Percentiles rank a stretch among this genome's conserved stretches.
phyloP scores from a whole-genome alignment of 1,139 yeast genomes.

The Pichia sp. region DNA sequence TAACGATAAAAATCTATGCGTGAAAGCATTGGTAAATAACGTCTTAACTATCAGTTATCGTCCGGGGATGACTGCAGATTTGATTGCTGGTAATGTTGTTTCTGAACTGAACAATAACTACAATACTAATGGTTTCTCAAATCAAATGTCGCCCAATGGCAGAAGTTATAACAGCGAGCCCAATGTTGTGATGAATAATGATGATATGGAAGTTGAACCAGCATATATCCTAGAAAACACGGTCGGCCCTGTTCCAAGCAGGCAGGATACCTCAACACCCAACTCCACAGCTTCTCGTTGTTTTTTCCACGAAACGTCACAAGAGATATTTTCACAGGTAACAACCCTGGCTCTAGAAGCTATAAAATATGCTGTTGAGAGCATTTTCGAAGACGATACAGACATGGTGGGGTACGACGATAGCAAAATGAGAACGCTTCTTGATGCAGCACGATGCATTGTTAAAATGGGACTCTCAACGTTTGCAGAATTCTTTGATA shows the following conservation, averaged over 20 bases:
- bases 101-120: conserved; percentile 35
- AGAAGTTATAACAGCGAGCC: too few relatives aligned
- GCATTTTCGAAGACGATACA: conserved; percentile 56
- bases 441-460: conserved; percentile 42
- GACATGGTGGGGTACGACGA: conserved; percentile 47
- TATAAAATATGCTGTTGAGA: conserved; percentile 49
- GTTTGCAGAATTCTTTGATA: conserved; percentile 45
- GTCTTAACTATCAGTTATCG: conserved; percentile 65
- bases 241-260: neutral
- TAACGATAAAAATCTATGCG: conserved; percentile 78
- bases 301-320: conserved; percentile 7
- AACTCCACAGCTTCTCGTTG: neutral
- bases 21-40: conserved; percentile 66
- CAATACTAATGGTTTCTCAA: neutral
- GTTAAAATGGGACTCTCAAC: conserved; percentile 54
- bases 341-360: conserved; percentile 42
- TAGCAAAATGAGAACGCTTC: conserved; percentile 34
- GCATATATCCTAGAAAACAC: neutral
- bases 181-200: neutral
- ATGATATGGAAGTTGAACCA: neutral
- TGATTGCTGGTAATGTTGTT: conserved; percentile 50
- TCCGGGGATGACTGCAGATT: conserved; percentile 53
- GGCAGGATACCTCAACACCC: neutral
- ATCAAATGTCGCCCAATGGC: neutral
- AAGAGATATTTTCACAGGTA: conserved; percentile 38